These are phyloP conservation scores for Leptomonas pyrrhocoris DNA, from an alignment of 208 protist genomes.

Conservation along the genomic window DNA sequence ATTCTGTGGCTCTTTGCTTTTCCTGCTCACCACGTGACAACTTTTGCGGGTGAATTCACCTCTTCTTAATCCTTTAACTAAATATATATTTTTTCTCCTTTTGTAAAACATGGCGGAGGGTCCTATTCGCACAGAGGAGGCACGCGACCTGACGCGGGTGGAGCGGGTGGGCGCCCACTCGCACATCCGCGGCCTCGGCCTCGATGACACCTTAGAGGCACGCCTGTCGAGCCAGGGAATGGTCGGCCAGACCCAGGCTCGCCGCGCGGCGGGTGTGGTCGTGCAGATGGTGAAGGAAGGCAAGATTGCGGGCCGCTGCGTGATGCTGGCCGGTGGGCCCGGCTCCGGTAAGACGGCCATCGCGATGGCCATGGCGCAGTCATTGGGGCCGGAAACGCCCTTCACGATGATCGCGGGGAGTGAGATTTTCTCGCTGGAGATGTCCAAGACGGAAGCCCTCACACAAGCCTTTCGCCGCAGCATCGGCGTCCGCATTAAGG, in stretches of 20 bases:
- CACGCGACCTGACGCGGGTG: conserved; percentile 96
- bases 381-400: conserved; percentile 97
- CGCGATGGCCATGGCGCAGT: conserved; percentile 99
- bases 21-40: no score
- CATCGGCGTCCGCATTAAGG: conserved; percentile 99
- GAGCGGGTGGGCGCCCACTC: conserved; percentile 99
- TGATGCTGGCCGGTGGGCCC: conserved; percentile 99
- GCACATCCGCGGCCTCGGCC: conserved; percentile 99
- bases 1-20: no score
- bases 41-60: no score
- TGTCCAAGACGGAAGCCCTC: conserved; percentile 99
- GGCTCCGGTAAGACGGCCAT: conserved; percentile 99
- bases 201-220: conserved; percentile 98
- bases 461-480: conserved; percentile 99
- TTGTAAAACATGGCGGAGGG: conserved; percentile 56
- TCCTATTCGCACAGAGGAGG: conserved; percentile 90
- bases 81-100: no score
- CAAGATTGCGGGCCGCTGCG: conserved; percentile 99
- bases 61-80: no score
- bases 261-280: conserved; percentile 90
- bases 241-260: conserved; percentile 97
- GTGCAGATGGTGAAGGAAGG: conserved; percentile 99
- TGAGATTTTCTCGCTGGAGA: conserved; percentile 99
- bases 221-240: conserved; percentile 96
- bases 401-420: conserved; percentile 99